Conservation (phyloP, 352 stramenopile species). For the Pythium vanterpoolii region DNA sequence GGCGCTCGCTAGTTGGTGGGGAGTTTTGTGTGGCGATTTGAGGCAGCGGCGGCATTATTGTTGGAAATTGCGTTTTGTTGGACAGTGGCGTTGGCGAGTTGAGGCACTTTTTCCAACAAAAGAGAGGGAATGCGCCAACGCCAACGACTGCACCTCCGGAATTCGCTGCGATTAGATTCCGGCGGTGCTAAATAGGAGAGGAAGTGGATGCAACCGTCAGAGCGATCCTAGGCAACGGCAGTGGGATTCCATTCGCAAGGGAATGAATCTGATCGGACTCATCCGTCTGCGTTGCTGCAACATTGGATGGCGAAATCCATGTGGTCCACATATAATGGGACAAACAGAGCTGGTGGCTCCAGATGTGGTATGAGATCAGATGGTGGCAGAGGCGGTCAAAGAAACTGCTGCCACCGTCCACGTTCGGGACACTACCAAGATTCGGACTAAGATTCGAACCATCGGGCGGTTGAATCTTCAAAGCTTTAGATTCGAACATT, state of each 20-base stretch:
- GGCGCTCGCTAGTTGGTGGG: too few species aligned
- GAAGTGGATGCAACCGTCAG: background rate
- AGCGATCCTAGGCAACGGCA: background rate
- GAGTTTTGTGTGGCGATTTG: too few species aligned
- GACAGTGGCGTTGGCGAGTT: background rate
- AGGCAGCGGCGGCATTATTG: too few species aligned
- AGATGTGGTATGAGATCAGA: background rate
- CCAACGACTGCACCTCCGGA: too few species aligned
- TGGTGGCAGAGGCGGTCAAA: background rate
- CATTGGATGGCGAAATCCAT: background rate
- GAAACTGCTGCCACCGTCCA: background rate
- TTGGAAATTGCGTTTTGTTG: too few species aligned
- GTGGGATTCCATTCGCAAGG: background rate
- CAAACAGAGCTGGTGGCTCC: background rate
- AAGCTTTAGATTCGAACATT: background rate
- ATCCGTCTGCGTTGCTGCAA: too few species aligned
- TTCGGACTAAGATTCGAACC: constrained; percentile 1
- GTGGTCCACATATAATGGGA: background rate
- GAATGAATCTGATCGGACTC: constrained; percentile 6
- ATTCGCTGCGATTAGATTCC: background rate
- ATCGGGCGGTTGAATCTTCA: background rate
- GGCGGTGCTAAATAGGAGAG: background rate
- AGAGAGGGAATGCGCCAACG: background rate
- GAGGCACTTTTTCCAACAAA: background rate
- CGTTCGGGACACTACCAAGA: background rate